phyloP scores from a whole-genome alignment of 352 stramenopile genomes.

The Phytophthora europaea region DNA sequence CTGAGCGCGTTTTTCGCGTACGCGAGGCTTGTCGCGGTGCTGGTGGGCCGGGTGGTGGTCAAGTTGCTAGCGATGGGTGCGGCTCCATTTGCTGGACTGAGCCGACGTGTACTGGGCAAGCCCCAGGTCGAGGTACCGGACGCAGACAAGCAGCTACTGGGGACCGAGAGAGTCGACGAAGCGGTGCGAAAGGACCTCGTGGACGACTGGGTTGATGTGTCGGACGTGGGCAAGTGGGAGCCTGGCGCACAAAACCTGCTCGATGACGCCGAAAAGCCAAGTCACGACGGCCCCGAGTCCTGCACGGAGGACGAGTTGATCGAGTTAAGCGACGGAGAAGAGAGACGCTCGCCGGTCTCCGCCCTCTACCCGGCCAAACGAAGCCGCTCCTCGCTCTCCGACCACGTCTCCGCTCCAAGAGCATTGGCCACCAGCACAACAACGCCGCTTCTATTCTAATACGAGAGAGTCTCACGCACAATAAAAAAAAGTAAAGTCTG shows the following conservation, averaged over 20 bases:
- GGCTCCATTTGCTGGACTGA: slow-evolving; percentile 1
- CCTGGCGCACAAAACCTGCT: slow-evolving; percentile 32
- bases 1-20: slow-evolving; percentile 39
- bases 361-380: slow-evolving; percentile 16
- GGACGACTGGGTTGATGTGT: slow-evolving; percentile 11
- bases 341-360: slow-evolving; percentile 7
- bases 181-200: slow-evolving; percentile 13
- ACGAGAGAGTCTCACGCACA: neutral
- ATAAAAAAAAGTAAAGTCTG: neutral
- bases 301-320: slow-evolving; percentile 47
- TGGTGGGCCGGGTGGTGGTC: slow-evolving; percentile 15
- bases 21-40: slow-evolving; percentile 24
- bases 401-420: neutral
- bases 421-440: slow-evolving; percentile 2
- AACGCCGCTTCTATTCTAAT: neutral
- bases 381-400: neutral
- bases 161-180: slow-evolving; percentile 15
- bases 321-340: slow-evolving; percentile 55
- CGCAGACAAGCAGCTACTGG: slow-evolving; percentile 23
- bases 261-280: slow-evolving; percentile 12
- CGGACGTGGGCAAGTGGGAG: slow-evolving; percentile 35
- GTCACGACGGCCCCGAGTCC: slow-evolving; percentile 1
- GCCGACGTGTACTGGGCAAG: slow-evolving; percentile 11
- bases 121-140: slow-evolving; percentile 23
- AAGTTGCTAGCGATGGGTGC: slow-evolving; percentile 28